Conservation (phyloP, 164 flowering plant species). For the Amborella trichopoda region DNA sequence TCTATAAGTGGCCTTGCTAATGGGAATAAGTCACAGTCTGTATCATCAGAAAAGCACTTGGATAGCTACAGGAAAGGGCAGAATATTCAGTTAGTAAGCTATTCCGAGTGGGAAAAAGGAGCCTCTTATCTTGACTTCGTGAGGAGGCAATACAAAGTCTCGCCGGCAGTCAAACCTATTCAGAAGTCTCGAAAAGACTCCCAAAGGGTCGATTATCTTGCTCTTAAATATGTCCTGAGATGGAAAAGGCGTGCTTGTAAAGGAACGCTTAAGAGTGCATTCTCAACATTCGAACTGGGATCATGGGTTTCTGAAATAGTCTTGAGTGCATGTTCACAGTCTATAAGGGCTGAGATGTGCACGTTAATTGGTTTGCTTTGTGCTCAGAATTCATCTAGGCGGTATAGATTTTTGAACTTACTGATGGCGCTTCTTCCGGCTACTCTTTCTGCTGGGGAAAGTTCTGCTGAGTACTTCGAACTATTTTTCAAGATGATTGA, state of each 20-base stretch:
- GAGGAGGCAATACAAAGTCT: conserved; percentile 85
- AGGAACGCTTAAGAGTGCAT: conserved; percentile 31
- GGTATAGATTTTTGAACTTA: conserved; percentile 61
- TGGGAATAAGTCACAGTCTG: conserved; percentile 38
- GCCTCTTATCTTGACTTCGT: conserved; percentile 98
- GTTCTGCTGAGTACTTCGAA: conserved; percentile 96
- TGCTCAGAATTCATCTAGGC: conserved; percentile 69
- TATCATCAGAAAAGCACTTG: conserved; percentile 53
- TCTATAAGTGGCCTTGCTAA: conserved; percentile 22
- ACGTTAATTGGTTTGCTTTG: conserved; percentile 73
- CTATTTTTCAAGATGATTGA: conserved; percentile 89
- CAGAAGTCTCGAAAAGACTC: conserved; percentile 50
- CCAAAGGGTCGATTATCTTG: conserved; percentile 64
- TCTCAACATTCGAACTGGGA: conserved; percentile 78
- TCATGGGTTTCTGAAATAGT: conserved; percentile 94
- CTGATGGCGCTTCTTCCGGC: conserved; percentile 74
- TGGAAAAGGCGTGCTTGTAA: conserved; percentile 74
- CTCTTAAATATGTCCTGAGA: conserved; percentile 84
- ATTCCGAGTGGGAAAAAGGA: conserved; percentile 96
- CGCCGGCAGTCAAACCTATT: conserved; percentile 49
- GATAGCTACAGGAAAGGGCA: conserved; percentile 59
- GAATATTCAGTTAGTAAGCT: conserved; percentile 83
- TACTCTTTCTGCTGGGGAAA: conserved; percentile 93
- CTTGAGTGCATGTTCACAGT: conserved; percentile 93
- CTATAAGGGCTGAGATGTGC: conserved; percentile 95